Evolutionary conservation across 495 filamentous ascomycete species (phyloP).

Genomic region (Penicillium angulare): DNA sequence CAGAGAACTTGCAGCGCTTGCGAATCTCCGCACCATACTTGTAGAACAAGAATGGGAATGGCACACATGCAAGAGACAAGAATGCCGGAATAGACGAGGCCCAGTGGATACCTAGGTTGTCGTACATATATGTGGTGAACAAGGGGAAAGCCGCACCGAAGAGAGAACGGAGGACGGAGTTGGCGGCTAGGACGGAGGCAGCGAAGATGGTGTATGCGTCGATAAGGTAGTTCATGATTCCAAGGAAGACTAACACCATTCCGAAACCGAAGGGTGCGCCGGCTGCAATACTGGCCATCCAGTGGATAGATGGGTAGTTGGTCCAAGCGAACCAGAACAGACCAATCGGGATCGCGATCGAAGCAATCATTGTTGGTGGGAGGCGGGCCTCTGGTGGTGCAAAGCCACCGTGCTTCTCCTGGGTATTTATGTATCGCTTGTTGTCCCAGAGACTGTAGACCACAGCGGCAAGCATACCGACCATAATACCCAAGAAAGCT

Average conservation of each 20-base stretch:
- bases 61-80: slow-evolving; percentile 70
- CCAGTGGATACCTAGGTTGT: slow-evolving; percentile 77
- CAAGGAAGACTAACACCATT: slow-evolving; percentile 73
- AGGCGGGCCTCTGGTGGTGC: slow-evolving; percentile 51
- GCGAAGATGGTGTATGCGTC: slow-evolving; percentile 80
- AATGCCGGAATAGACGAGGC: slow-evolving; percentile 76
- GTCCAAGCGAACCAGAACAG: slow-evolving; percentile 72
- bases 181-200: slow-evolving; percentile 76
- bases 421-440: slow-evolving; percentile 41
- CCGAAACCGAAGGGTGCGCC: slow-evolving; percentile 72
- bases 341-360: slow-evolving; percentile 42
- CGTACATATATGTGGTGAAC: slow-evolving; percentile 78
- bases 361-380: slow-evolving; percentile 44
- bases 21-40: slow-evolving; percentile 69
- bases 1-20: slow-evolving; percentile 70
- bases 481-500: slow-evolving; percentile 76
- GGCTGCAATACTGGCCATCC: slow-evolving; percentile 61
- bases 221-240: slow-evolving; percentile 77
- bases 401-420: slow-evolving; percentile 37
- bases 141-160: slow-evolving; percentile 86
- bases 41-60: slow-evolving; percentile 80
- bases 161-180: slow-evolving; percentile 62
- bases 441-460: slow-evolving; percentile 49
- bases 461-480: slow-evolving; percentile 73
- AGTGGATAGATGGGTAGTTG: slow-evolving; percentile 67